Evolutionary conservation across 106 monocot genomes (phyloP).

Genomic region (Chionographis japonica): DNA sequence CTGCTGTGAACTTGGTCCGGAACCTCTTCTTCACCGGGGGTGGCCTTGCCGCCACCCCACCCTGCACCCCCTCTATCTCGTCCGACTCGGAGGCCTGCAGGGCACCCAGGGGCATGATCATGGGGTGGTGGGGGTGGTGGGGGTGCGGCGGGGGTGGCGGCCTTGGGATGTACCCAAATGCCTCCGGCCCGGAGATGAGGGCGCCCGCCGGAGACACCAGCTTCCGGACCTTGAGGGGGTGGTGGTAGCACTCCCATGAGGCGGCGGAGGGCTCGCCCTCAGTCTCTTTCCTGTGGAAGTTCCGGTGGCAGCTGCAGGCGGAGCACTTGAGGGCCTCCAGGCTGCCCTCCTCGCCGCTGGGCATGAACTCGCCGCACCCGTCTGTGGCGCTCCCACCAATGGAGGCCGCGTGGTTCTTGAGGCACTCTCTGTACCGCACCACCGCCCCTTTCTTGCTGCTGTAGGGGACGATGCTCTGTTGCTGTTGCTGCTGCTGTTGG

Average conservation of each 20-base stretch:
- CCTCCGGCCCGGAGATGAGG: constrained; percentile 16
- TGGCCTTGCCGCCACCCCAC: constrained; percentile 6
- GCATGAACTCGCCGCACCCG: constrained; percentile 97
- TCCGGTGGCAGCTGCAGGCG: constrained; percentile 81
- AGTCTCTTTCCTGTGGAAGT: constrained; percentile 79
- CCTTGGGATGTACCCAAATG: constrained; percentile 24
- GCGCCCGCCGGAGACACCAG: constrained; percentile 21
- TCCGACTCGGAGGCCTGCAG: constrained; percentile 71
- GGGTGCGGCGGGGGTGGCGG: constrained; percentile 16
- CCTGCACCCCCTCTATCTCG: constrained; percentile 46
- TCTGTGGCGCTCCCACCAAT: constrained; percentile 81
- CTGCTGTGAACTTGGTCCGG: constrained; percentile 83
- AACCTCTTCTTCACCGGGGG: constrained; percentile 66
- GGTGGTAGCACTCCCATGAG: not conserved
- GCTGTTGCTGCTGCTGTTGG: constrained; percentile 7
- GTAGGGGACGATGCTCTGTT: not conserved
- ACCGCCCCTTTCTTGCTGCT: constrained; percentile 3
- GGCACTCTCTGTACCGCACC: constrained; percentile 77
- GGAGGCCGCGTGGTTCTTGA: constrained; percentile 89
- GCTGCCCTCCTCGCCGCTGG: constrained; percentile 72
- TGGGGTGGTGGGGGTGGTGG: constrained; percentile 18
- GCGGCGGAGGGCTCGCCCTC: constrained; percentile 34
- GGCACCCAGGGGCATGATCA: constrained; percentile 75
- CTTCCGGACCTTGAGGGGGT: constrained; percentile 15
- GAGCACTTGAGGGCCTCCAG: constrained; percentile 81